A percentile compares a stretch with the other conserved stretches of the same genome.
These are phyloP conservation scores for Neolentinus lepideus DNA, from an alignment of 1,284 basidiomycete species.

Conservation along the genomic window DNA sequence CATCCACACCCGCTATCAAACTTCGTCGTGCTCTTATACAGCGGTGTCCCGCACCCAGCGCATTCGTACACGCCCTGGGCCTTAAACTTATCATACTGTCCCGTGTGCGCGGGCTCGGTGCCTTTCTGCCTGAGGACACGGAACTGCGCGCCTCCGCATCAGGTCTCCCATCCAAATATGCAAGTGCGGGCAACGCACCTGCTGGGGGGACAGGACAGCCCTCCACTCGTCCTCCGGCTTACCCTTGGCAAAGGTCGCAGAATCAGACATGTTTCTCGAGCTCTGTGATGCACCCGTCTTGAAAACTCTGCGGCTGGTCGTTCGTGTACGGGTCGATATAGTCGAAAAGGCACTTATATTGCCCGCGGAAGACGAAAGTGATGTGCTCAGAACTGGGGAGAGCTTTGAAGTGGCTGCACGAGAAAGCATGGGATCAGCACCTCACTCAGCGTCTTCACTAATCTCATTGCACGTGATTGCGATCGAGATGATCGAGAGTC, in stretches of 20 bases:
- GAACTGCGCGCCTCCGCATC: constrained; percentile 48
- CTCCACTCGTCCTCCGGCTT: constrained; percentile 86
- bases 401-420: background rate
- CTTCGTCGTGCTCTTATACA: constrained; percentile 88
- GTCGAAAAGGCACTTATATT: too few species aligned
- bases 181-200: constrained; percentile 40
- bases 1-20: constrained; percentile 93
- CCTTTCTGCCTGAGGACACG: constrained; percentile 82
- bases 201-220: constrained; percentile 75
- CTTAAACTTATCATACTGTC: constrained; percentile 69
- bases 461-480: background rate
- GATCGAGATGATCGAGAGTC: background rate
- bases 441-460: too few species aligned
- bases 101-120: constrained; percentile 75
- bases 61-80: constrained; percentile 69
- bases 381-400: background rate
- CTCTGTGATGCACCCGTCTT: background rate
- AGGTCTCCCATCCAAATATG: background rate
- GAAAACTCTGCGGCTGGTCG: background rate
- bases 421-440: too few species aligned
- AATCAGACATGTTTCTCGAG: constrained; percentile 1
- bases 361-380: background rate
- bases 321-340: too few species aligned
- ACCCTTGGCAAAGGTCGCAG: constrained; percentile 5
- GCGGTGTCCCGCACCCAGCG: constrained; percentile 59